These are phyloP conservation scores for Russula abietina DNA, from an alignment of 768 basidiomycete genomes.

Conservation along the genomic window DNA sequence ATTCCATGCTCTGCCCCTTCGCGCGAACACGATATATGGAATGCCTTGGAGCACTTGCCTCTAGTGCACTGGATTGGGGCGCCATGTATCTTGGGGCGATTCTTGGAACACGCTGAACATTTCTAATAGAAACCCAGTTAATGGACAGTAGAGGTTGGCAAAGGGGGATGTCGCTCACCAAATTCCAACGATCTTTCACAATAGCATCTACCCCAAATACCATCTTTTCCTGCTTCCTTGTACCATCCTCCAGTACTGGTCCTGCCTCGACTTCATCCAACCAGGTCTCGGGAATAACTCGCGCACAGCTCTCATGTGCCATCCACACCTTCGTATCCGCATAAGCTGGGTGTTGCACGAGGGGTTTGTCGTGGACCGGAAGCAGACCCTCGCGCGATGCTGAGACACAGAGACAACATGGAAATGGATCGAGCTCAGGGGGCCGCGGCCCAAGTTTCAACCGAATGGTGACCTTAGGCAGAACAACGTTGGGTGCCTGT, in stretches of 20 bases:
- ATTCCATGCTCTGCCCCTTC: conserved; percentile 49
- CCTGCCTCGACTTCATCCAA: conserved; percentile 59
- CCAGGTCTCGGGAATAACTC: conserved; percentile 87
- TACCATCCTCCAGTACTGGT: conserved; percentile 31
- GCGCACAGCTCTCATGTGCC: conserved; percentile 79
- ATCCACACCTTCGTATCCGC: conserved; percentile 44
- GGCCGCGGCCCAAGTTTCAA: conserved; percentile 64
- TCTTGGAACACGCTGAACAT: conserved; percentile 81
- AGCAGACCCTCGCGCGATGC: conserved; percentile 48
- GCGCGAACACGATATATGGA: conserved; percentile 87
- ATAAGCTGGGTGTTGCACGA: conserved; percentile 14
- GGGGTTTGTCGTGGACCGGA: conserved; percentile 62
- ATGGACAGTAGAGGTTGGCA: background rate
- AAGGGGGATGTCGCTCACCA: conserved; percentile 48
- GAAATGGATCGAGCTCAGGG: conserved; percentile 48
- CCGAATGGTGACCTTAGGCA: conserved; percentile 46
- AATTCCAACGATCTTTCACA: conserved; percentile 86
- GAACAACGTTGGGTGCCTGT: conserved; percentile 21
- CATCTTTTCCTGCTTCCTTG: conserved; percentile 38
- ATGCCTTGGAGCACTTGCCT: conserved; percentile 89
- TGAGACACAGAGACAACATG: conserved; percentile 66
- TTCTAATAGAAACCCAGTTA: conserved; percentile 47
- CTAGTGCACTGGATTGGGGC: conserved; percentile 90
- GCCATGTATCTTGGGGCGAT: conserved; percentile 58
- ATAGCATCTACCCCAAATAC: conserved; percentile 86